A percentile compares a stretch with the other conserved stretches of the same genome.
Evolutionary conservation across 2,329 filamentous ascomycete species (phyloP).

Genomic region (Cordyceps tenuipes): DNA sequence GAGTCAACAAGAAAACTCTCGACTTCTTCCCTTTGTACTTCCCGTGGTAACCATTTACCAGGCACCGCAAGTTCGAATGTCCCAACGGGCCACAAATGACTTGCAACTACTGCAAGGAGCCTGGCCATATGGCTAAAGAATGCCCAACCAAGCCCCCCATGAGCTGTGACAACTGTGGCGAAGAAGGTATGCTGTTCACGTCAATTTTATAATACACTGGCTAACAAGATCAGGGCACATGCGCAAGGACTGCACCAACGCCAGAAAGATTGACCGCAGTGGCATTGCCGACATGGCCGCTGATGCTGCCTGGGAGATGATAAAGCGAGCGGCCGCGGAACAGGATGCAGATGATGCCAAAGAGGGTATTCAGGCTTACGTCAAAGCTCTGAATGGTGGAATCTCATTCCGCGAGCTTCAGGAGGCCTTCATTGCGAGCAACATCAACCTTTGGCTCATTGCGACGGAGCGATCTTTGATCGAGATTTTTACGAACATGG

Average conservation of each 20-base stretch:
- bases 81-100: conserved; percentile 23
- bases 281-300: conserved; percentile 38
- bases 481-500: conserved; percentile 59
- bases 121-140: conserved; percentile 48
- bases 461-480: conserved; percentile 50
- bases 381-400: conserved; percentile 47
- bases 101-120: conserved; percentile 40
- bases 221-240: conserved; percentile 41
- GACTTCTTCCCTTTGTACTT: neutral
- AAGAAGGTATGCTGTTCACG: conserved; percentile 40
- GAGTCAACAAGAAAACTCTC: neutral
- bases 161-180: conserved; percentile 52
- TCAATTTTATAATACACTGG: neutral
- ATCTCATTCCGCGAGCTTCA: conserved; percentile 55
- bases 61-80: conserved; percentile 28
- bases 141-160: conserved; percentile 52
- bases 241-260: conserved; percentile 46
- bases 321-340: conserved; percentile 43
- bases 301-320: conserved; percentile 50
- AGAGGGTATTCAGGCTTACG: conserved; percentile 49
- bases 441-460: conserved; percentile 52
- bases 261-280: conserved; percentile 49
- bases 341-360: conserved; percentile 57
- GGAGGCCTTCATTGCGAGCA: conserved; percentile 44
- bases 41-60: conserved; percentile 1